Evolutionary conservation across 1,284 basidiomycete genomes (phyloP).

Genomic region (Ganoderma lingzhi): DNA sequence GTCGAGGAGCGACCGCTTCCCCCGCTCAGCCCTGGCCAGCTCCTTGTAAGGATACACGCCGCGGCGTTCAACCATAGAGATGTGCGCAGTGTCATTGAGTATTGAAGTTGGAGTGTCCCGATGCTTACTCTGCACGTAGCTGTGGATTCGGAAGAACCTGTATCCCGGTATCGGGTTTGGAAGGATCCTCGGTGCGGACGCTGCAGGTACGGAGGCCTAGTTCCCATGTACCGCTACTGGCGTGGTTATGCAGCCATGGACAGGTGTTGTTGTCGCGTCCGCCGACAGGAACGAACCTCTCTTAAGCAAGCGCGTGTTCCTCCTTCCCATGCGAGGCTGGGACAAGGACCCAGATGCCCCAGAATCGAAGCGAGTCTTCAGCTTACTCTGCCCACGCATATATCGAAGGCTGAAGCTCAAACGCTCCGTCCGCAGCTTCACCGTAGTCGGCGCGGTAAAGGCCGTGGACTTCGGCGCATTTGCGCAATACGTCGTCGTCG

Average conservation of each 20-base stretch:
- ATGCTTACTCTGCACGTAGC: conserved; percentile 44
- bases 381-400: conserved; percentile 11
- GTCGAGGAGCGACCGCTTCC: conserved; percentile 58
- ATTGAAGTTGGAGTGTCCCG: not conserved
- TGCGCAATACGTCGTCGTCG: conserved; percentile 79
- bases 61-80: conserved; percentile 85
- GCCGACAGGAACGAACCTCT: conserved; percentile 60
- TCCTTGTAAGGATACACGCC: conserved; percentile 73
- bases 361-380: conserved; percentile 47
- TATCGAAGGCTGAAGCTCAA: not conserved
- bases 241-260: not conserved
- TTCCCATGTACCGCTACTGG: not conserved
- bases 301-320: conserved; percentile 74
- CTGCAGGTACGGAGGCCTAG: conserved; percentile 60
- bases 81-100: conserved; percentile 50
- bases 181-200: conserved; percentile 76
- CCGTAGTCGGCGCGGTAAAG: conserved; percentile 65
- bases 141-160: conserved; percentile 77
- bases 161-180: conserved; percentile 75
- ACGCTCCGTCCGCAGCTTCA: conserved; percentile 50
- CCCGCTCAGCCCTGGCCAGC: conserved; percentile 58
- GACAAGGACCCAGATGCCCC: conserved; percentile 65
- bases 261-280: conserved; percentile 71
- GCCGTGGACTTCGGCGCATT: conserved; percentile 74
- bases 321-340: conserved; percentile 83